A percentile compares a stretch with the other conserved stretches of the same genome.
These are phyloP conservation scores for Carex cristatella DNA, from an alignment of 176 grass and related monocot species.

Conservation along the genomic window DNA sequence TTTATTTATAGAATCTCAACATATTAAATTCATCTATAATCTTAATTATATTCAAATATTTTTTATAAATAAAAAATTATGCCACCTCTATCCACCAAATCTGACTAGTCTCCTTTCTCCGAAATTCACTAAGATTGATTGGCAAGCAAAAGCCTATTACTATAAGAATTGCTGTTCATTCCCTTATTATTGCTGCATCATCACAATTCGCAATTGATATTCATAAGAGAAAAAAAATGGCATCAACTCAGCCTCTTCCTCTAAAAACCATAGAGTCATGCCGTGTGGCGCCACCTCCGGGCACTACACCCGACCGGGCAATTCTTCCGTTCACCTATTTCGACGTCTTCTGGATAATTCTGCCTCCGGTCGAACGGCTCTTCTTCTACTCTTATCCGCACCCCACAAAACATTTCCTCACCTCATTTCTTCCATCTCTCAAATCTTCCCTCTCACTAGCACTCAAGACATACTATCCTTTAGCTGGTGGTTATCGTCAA, in stretches of 20 bases:
- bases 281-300: slow-evolving; percentile 12
- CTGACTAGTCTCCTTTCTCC: background rate
- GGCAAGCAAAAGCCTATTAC: background rate
- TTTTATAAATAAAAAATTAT: no score
- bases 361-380: background rate
- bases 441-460: slow-evolving; percentile 22
- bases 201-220: no score
- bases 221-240: background rate
- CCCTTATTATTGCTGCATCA: no score
- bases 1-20: no score
- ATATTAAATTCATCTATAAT: no score
- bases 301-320: background rate
- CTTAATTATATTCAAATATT: no score
- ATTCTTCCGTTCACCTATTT: slow-evolving; percentile 16
- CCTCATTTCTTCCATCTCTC: slow-evolving; percentile 2
- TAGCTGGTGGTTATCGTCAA: slow-evolving; percentile 32
- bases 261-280: background rate
- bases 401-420: background rate
- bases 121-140: background rate
- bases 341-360: background rate
- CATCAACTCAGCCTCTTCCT: background rate
- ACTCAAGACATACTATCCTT: slow-evolving; percentile 32
- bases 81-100: background rate
- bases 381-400: slow-evolving; percentile 17
- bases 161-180: no score